These are phyloP conservation scores for Kurtzmaniella quercitrusa DNA, from an alignment of 1,139 yeast species.

Conservation along the genomic window DNA sequence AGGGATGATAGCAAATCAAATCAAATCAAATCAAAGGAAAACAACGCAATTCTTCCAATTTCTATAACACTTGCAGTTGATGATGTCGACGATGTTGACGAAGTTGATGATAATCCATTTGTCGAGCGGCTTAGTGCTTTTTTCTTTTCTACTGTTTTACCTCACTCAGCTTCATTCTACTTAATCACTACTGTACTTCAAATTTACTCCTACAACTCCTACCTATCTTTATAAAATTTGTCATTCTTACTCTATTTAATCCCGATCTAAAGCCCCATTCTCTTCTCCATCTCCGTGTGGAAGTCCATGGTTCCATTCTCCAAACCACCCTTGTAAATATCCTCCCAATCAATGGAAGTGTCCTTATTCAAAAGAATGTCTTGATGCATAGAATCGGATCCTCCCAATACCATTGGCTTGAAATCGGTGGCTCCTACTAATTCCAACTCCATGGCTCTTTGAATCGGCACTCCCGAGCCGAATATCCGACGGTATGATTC, in stretches of 20 bases:
- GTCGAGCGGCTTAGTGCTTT: no score
- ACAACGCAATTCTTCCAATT: no score
- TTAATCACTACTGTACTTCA: no score
- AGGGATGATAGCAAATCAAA: no score
- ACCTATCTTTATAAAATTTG: no score
- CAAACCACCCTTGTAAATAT: slow-evolving; percentile 62
- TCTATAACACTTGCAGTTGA: no score
- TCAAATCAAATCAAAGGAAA: no score
- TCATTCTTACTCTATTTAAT: neutral
- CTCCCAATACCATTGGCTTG: slow-evolving; percentile 61
- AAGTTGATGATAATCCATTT: neutral
- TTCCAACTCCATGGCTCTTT: slow-evolving; percentile 80
- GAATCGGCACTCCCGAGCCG: slow-evolving; percentile 92
- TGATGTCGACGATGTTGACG: neutral
- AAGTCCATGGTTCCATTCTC: slow-evolving; percentile 45
- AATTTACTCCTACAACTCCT: no score
- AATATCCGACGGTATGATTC: slow-evolving; percentile 78
- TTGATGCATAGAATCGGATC: slow-evolving; percentile 54
- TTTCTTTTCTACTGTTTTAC: no score
- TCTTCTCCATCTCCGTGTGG: slow-evolving; percentile 70
- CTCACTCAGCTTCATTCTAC: no score
- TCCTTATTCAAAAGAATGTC: slow-evolving; percentile 82
- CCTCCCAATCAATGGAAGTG: slow-evolving; percentile 85
- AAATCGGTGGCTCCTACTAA: slow-evolving; percentile 72
- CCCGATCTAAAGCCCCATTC: slow-evolving; percentile 42